Evolutionary conservation across 2,329 filamentous ascomycete species (phyloP).

Genomic region (Colletotrichum sidae): DNA sequence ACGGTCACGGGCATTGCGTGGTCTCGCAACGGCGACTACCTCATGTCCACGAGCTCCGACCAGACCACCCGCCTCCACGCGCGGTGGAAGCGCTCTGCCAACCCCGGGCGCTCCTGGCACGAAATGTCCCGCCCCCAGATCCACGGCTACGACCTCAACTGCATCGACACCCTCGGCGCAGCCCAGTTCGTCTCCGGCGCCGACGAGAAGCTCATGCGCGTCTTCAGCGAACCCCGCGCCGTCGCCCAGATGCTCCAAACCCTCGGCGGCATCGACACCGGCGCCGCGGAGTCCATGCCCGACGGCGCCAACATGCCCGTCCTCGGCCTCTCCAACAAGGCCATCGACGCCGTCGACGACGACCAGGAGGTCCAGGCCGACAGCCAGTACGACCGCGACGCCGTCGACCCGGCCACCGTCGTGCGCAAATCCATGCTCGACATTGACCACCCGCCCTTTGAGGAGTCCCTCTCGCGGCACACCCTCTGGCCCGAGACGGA

Average conservation of each 20-base stretch:
- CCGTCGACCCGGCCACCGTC: slow-evolving; percentile 65
- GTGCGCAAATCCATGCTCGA: slow-evolving; percentile 72
- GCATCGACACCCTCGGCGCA: slow-evolving; percentile 80
- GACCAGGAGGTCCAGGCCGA: slow-evolving; percentile 57
- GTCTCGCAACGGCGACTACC: slow-evolving; percentile 83
- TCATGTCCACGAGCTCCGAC: slow-evolving; percentile 90
- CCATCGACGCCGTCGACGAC: slow-evolving; percentile 71
- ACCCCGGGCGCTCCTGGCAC: slow-evolving; percentile 77
- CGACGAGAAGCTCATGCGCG: slow-evolving; percentile 96
- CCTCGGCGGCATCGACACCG: slow-evolving; percentile 70
- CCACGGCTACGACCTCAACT: slow-evolving; percentile 98
- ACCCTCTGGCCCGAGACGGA: slow-evolving; percentile 96
- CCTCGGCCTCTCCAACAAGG: slow-evolving; percentile 95
- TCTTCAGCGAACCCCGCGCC: slow-evolving; percentile 89
- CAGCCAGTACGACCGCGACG: slow-evolving; percentile 63
- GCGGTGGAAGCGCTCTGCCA: slow-evolving; percentile 71
- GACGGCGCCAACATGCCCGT: slow-evolving; percentile 96
- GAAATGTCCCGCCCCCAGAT: slow-evolving; percentile 97
- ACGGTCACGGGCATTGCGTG: slow-evolving; percentile 86
- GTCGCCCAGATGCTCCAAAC: slow-evolving; percentile 79
- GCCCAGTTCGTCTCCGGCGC: slow-evolving; percentile 92
- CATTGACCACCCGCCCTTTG: slow-evolving; percentile 80
- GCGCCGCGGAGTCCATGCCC: slow-evolving; percentile 65
- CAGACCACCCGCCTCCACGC: slow-evolving; percentile 93
- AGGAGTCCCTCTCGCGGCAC: slow-evolving; percentile 89